Base-by-base conservation (phyloP, 2,329 filamentous ascomycete species). In the Aureobasidium sp. region DNA sequence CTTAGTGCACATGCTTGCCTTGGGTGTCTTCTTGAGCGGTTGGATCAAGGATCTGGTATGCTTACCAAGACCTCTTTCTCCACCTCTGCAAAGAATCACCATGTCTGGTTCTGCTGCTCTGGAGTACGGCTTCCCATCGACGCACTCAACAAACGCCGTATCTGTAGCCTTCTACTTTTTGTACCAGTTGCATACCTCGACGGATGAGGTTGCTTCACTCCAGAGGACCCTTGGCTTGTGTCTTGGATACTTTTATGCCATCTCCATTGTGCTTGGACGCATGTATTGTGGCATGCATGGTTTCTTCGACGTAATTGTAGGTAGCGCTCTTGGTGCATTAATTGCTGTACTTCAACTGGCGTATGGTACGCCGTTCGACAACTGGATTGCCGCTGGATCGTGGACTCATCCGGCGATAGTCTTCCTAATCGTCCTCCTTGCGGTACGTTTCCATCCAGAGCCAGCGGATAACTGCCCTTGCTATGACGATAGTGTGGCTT, bases 251-350 rank as follows among this genome's bases (percentile, higher is more conserved):
- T 87, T 90, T 68, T 99, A 97, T 72, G 90, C 90, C 37, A 77
- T 85, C 13, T 97, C 93, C 29, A 97, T 99, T 71, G 84, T 97
- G 44, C 79, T 97, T 65, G 94, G 94, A 6, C 86, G 94, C 24
- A 80, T 99, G 39, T 97, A 99, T 78, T 99, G 94, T 72, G 94
- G 94, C 65, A 99, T 99, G 94, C 94, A 99, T 76, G 94, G 94
- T 12, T 96, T 97, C 76, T 81, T 94, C 47, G 94, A 99, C 74
- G 92, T 97, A 27, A 76, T 94, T 15, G 75, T 94, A 62, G 94
- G 94, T 7, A 90, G 88, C 61, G 69, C 86, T 15, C 81, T 97
- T 62, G 94, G 94, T 36, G 87, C 86, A 12, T 75, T 82, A 6
- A 80, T 88, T 39, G 82, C 82, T 2, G 73, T 80, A 24, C 69